phyloP scores from a whole-genome alignment of 2,329 filamentous ascomycete genomes.

The Sphaerostilbella broomeana region DNA sequence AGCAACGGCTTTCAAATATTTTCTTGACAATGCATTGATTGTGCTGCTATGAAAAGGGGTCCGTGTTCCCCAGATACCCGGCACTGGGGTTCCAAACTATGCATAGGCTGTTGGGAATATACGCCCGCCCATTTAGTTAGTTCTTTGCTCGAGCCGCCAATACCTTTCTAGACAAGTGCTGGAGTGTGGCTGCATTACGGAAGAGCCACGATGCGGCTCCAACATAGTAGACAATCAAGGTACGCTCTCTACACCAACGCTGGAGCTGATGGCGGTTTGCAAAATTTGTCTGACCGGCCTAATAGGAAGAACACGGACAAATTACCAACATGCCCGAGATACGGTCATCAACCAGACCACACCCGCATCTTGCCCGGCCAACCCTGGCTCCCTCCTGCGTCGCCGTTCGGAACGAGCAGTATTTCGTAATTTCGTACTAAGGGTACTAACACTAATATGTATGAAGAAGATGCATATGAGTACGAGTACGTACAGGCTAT shows the following conservation, averaged over 20 bases:
- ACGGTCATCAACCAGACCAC: constrained; percentile 1
- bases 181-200: not conserved
- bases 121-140: no score
- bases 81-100: no score
- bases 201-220: constrained; percentile 11
- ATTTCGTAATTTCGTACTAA: not conserved
- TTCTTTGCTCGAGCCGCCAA: no score
- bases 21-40: no score
- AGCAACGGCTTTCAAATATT: no score
- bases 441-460: not conserved
- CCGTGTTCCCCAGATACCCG: no score
- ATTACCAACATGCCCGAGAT: constrained; percentile 5
- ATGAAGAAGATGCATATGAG: not conserved
- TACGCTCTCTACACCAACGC: not conserved
- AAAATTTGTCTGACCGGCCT: not conserved
- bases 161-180: no score
- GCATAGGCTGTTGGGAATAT: no score
- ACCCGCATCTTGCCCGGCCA: constrained; percentile 4
- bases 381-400: constrained; percentile 8
- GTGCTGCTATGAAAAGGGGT: no score
- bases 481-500: no score
- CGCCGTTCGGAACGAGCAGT: constrained; percentile 2
- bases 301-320: constrained; percentile 1
- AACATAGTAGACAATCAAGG: constrained; percentile 10
- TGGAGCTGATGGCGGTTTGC: not conserved